Base-by-base conservation (phyloP, 331 rosid species). In the Telfairia occidentalis region DNA sequence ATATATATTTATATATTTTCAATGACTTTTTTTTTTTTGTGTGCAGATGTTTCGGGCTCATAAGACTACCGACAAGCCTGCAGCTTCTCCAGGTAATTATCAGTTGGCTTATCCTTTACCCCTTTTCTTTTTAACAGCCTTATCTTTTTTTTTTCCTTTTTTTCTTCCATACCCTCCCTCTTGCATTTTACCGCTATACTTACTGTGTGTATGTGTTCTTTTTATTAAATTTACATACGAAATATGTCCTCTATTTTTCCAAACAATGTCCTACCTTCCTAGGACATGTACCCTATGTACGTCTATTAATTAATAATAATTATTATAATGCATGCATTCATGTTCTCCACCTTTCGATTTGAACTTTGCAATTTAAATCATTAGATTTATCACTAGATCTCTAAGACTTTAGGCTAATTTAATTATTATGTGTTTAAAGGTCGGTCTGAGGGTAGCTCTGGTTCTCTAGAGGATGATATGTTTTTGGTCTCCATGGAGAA, bases 51-150 rank as follows among this genome's bases (percentile, higher is more conserved):
- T 65, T 38, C 72, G 72, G 11, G 50, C 72, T 37, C 72, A 38
- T 38, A 65, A 65, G 52, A 65, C 50, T 2, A 65, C 72, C 50
- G 50, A 38, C 50, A 65, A 65, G 72, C n/a, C 52, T 38, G 50
- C 72, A 65, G 50, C 32, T 37, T 65, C 72, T 65, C 72, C 72
- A 65, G 50, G 72, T 65, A 65, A 65, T 65, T 65, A 37, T 64
- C 71, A 35, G 9, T 19, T 64, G 2, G 4, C 71, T 19, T 19
- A 64, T n/a, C 48, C 28, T 60, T 60, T 16, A 7, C 42, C 43
- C 69, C 26, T 63, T 63, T 63, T 35, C 69, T 16, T 63, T 63
- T 63, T 63, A 63, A 10, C 71, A 63, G 71, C 71, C 71, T 63
- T 63, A 28, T 63, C 28, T 35, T 26, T 57, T 15, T 16, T 30